Percentiles rank a stretch among this genome's conserved stretches.
Conservation (phyloP, 75 land plant species). For the Selaginella moellendorffii region DNA sequence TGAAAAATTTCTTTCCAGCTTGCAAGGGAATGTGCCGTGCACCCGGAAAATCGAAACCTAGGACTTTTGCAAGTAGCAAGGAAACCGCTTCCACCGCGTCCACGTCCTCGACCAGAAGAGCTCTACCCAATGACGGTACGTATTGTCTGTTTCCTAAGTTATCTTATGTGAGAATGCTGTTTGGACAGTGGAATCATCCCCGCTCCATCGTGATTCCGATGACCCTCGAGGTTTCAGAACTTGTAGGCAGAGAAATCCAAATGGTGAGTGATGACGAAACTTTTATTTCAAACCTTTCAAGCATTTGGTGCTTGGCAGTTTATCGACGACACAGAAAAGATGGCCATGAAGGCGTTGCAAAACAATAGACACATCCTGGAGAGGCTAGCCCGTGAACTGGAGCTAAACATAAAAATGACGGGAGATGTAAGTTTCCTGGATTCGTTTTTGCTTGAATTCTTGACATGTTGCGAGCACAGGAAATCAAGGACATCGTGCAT, state of each 20-base stretch:
- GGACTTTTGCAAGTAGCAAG: not conserved
- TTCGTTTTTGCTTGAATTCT: not conserved
- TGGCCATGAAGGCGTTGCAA: conserved; percentile 53
- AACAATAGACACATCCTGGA: conserved; percentile 56
- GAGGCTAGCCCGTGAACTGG: conserved; percentile 36
- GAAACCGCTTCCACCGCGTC: not conserved
- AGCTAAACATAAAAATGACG: conserved; percentile 50
- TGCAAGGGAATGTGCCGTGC: not conserved
- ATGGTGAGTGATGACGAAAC: not conserved
- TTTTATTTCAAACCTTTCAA: not conserved
- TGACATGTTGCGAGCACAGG: conserved; percentile 11
- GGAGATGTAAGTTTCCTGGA: conserved; percentile 44
- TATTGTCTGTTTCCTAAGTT: not conserved
- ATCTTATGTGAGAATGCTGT: too few relatives aligned
- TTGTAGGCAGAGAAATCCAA: not conserved
- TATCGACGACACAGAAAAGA: conserved; percentile 76
- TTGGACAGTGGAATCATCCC: not conserved
- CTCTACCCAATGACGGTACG: not conserved
- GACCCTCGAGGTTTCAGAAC: not conserved
- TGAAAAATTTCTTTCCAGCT: too few relatives aligned
- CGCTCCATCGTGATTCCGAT: not conserved
- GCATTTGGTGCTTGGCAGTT: conserved; percentile 34
- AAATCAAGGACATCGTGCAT: conserved; percentile 14
- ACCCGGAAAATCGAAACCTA: not conserved
- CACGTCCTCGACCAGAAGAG: not conserved